Conservation (phyloP, 1,284 basidiomycete species). For the Ceratobasidium sp. region DNA sequence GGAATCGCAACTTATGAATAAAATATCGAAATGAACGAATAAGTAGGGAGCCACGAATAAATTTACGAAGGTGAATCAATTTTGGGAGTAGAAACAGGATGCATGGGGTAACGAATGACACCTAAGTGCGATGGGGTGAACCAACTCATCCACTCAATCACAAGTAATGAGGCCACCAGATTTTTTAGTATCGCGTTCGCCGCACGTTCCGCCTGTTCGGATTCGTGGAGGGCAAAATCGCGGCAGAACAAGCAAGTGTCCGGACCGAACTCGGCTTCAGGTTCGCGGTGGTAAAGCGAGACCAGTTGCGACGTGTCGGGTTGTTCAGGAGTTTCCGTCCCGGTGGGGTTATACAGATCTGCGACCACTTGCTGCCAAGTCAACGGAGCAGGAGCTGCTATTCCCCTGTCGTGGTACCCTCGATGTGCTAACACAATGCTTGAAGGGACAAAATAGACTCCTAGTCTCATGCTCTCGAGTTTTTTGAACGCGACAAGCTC, state of each 20-base stretch:
- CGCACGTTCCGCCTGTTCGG: slow-evolving; percentile 7
- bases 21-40: neutral
- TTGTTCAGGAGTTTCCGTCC: neutral
- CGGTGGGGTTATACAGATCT: neutral
- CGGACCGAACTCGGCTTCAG: slow-evolving; percentile 17
- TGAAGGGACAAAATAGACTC: slow-evolving; percentile 33
- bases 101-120: neutral
- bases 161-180: neutral
- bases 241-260: slow-evolving; percentile 22
- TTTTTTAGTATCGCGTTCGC: slow-evolving; percentile 10
- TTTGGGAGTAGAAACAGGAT: neutral
- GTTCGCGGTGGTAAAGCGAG: slow-evolving; percentile 20
- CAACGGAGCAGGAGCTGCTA: slow-evolving; percentile 4
- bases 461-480: slow-evolving; percentile 25
- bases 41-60: neutral
- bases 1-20: neutral
- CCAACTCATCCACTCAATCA: slow-evolving; percentile 43
- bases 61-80: no score
- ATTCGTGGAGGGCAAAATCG: slow-evolving; percentile 15
- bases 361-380: slow-evolving; percentile 32
- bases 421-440: slow-evolving; percentile 26
- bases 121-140: slow-evolving; percentile 16
- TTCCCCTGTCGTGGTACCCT: slow-evolving; percentile 6
- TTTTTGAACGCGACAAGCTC: slow-evolving; percentile 1
- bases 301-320: slow-evolving; percentile 6